Evolutionary conservation across 805 yeast species (phyloP).

Genomic region (Metschnikowia koreensis): DNA sequence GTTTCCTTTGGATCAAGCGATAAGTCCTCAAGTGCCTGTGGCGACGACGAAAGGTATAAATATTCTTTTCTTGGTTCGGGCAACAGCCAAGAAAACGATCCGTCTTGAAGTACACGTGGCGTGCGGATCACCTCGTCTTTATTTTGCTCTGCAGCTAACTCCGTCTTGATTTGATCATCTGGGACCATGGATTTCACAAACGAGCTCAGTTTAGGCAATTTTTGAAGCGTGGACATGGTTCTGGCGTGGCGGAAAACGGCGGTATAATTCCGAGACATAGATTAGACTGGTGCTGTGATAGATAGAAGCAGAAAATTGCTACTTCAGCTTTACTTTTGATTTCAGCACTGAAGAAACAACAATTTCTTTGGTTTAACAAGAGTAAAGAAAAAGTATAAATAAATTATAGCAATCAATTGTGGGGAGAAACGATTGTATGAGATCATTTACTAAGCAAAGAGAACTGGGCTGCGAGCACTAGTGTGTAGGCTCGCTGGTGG

Average conservation of each 20-base stretch:
- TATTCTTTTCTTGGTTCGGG: slow-evolving; percentile 63
- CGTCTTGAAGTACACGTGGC: slow-evolving; percentile 45
- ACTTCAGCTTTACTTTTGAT: no score
- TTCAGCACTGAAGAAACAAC: no score
- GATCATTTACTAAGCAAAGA: neutral
- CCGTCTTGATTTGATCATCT: slow-evolving; percentile 28
- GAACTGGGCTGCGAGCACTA: neutral
- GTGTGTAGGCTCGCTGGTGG: neutral
- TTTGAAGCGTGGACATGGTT: slow-evolving; percentile 22
- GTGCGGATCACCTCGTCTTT: slow-evolving; percentile 31
- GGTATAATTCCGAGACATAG: neutral
- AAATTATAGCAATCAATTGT: neutral
- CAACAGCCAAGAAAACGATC: slow-evolving; percentile 68
- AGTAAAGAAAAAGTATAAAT: no score
- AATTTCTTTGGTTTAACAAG: no score
- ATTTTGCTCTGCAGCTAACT: slow-evolving; percentile 29
- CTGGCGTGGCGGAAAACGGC: slow-evolving; percentile 2
- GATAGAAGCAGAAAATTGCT: neutral
- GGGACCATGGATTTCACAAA: slow-evolving; percentile 30
- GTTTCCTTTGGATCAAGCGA: slow-evolving; percentile 46
- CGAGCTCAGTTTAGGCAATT: slow-evolving; percentile 29
- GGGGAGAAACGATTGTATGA: neutral
- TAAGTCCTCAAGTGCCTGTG: slow-evolving; percentile 58
- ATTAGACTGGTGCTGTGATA: neutral
- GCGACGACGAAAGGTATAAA: slow-evolving; percentile 56